phyloP scores from a whole-genome alignment of 2,329 filamentous ascomycete species.

The Talaromyces rugulosus region DNA sequence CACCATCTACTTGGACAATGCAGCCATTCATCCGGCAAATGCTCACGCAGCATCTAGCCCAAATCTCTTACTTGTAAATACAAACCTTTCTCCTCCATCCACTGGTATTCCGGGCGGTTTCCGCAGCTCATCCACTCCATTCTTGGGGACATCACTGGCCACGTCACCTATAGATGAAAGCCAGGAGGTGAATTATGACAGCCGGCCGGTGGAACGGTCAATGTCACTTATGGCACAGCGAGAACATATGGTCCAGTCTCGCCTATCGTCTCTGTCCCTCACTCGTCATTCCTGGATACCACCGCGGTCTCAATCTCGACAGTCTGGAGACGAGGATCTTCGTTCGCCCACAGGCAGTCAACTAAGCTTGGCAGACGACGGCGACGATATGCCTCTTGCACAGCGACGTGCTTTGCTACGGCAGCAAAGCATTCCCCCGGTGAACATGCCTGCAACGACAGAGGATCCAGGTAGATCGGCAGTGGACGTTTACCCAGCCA shows the following conservation, averaged over 20 bases:
- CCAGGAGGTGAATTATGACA: slow-evolving; percentile 15
- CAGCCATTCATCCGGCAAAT: neutral
- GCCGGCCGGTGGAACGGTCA: slow-evolving; percentile 24
- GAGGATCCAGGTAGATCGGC: neutral
- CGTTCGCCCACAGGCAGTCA: slow-evolving; percentile 14
- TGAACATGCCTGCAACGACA: slow-evolving; percentile 23
- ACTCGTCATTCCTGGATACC: slow-evolving; percentile 27
- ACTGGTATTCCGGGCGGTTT: slow-evolving; percentile 3
- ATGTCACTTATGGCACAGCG: slow-evolving; percentile 53
- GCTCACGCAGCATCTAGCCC: neutral
- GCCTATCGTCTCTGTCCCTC: slow-evolving; percentile 34
- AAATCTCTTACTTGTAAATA: neutral
- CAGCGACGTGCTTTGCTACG: slow-evolving; percentile 60
- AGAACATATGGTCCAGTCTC: slow-evolving; percentile 46
- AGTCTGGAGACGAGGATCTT: slow-evolving; percentile 19
- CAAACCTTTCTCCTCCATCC: neutral
- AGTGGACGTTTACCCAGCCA: slow-evolving; percentile 48
- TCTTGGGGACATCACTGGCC: slow-evolving; percentile 18
- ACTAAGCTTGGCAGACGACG: slow-evolving; percentile 22
- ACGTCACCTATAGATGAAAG: slow-evolving; percentile 13
- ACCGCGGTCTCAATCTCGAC: slow-evolving; percentile 23
- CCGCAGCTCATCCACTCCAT: slow-evolving; percentile 19
- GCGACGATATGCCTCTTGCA: slow-evolving; percentile 61
- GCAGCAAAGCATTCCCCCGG: slow-evolving; percentile 39
- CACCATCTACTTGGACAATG: neutral